phyloP scores from a whole-genome alignment of 495 filamentous ascomycete genomes.

The Astrothelium macrocarpum region DNA sequence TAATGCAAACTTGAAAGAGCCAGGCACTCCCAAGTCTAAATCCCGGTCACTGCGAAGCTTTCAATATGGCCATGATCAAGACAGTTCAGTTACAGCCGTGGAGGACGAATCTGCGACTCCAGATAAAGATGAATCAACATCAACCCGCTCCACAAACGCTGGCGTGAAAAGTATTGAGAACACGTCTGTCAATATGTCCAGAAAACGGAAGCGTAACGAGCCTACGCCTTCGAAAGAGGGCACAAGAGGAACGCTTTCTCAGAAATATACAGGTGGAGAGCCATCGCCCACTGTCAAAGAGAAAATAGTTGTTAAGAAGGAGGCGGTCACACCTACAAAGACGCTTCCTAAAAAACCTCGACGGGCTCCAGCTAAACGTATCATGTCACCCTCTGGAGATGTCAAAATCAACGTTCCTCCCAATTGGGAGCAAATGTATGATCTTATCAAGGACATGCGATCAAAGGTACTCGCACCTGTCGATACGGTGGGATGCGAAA shows the following conservation, averaged over 20 bases:
- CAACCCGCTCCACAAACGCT: not conserved
- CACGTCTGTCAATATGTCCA: not conserved
- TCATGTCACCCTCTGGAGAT: slow-evolving; percentile 46
- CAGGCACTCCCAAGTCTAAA: not conserved
- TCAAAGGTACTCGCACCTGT: slow-evolving; percentile 68
- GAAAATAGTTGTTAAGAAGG: not conserved
- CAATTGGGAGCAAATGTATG: slow-evolving; percentile 80
- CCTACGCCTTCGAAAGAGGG: not conserved
- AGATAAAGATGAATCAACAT: not conserved
- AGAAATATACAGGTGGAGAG: not conserved
- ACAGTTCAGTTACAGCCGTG: not conserved
- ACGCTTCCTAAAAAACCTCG: slow-evolving; percentile 32
- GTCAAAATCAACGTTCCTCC: slow-evolving; percentile 55
- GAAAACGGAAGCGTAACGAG: not conserved
- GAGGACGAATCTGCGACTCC: not conserved
- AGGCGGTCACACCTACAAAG: not conserved
- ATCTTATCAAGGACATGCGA: slow-evolving; percentile 69
- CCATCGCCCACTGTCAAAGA: not conserved
- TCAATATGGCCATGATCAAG: not conserved
- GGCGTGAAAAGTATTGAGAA: not conserved
- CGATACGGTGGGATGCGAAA: slow-evolving; percentile 95
- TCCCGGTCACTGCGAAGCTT: not conserved
- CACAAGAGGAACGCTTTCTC: not conserved
- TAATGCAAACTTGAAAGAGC: not conserved
- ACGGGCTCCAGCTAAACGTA: slow-evolving; percentile 56